These are phyloP conservation scores for Aphanomyces astaci DNA, from an alignment of 352 stramenopile species.

Conservation along the genomic window DNA sequence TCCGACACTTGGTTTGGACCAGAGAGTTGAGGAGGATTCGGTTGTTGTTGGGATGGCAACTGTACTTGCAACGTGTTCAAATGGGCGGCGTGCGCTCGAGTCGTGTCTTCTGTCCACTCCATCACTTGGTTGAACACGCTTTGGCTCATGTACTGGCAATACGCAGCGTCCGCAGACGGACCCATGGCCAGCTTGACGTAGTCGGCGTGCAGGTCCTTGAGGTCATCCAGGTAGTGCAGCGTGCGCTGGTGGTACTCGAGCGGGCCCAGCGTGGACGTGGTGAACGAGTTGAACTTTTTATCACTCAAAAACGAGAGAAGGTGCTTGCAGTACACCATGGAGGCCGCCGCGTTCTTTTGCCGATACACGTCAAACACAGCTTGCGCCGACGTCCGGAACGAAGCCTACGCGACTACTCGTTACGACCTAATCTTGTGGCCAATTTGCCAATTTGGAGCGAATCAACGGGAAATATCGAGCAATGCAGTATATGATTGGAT, in stretches of 20 bases:
- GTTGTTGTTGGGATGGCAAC: not conserved
- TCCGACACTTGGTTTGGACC: too few species aligned
- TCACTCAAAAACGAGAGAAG: conserved; percentile 40
- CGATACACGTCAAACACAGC: conserved; percentile 44
- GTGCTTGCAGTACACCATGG: conserved; percentile 74
- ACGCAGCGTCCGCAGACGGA: conserved; percentile 68
- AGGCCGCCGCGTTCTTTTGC: conserved; percentile 72
- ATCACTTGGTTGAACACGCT: conserved; percentile 62
- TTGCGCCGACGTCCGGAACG: conserved; percentile 45
- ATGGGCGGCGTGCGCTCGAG: conserved; percentile 65
- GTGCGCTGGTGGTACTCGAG: conserved; percentile 19
- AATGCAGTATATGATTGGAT: too few species aligned
- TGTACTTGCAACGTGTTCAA: conserved; percentile 44
- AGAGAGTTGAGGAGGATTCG: too few species aligned
- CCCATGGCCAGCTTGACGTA: conserved; percentile 59
- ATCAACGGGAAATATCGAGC: too few species aligned
- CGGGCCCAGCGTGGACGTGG: not conserved
- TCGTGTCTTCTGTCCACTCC: conserved; percentile 64
- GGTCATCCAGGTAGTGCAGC: conserved; percentile 35
- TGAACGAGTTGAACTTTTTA: conserved; percentile 11
- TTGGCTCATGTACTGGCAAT: conserved; percentile 79
- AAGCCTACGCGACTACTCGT: conserved; percentile 53
- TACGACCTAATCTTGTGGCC: too few species aligned
- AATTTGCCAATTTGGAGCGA: too few species aligned
- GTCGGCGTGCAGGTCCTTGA: conserved; percentile 52